Evolutionary conservation across 225 moss, liverwort and hornwort genomes (phyloP), one percentile per base, ranked within the genome.

Genomic region (Marchantia paleacea): DNA sequence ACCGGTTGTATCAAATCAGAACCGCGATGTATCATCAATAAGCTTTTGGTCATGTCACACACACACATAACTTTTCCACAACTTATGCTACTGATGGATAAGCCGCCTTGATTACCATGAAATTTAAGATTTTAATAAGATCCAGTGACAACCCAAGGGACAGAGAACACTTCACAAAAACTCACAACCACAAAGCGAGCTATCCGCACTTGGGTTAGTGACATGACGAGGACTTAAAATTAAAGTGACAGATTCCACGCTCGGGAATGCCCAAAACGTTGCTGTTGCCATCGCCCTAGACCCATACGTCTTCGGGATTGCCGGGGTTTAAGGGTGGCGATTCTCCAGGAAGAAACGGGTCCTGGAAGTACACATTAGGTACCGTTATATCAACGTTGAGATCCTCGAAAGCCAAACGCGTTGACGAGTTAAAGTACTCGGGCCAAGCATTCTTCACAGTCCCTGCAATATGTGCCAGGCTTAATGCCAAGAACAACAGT

Each of bases 301-400:
- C 24, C 80, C 80, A 73, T 7, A 73, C 80, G 52, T 80, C 72
- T 26, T 80, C 72, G 48, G 75, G 75, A 26, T 14, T 3, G 26
- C 55, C 75, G 10, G 15, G 16, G 20, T 55, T 12, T 3, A 75
- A 75, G 14, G 75, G 75, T 12, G 75, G 75, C 2, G 75, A 26
- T 50, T 24, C 51, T 9, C 48, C 73, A 18, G 39, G 51, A 12
- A 22, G 73, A 1, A 14, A 68, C 7, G 68, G 68, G 68, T 68
- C 12, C 68, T 68, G 30, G 14, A 31, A 6, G 15, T 12, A 16
- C 1, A 31, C 7, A 30, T 26, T 16, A 0, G 14, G 15, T 15
- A 13, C 68, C 9, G 29, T 16, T 29, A 4, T 0, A 68, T 68
- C n/a, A 9, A 3, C 12, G 8, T 52, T 53, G 10, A 73, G 49